Percentiles rank a stretch among this genome's conserved stretches.
These are phyloP conservation scores for Fusarium sulawesiense DNA, from an alignment of 2,329 filamentous ascomycete genomes.

Conservation along the genomic window DNA sequence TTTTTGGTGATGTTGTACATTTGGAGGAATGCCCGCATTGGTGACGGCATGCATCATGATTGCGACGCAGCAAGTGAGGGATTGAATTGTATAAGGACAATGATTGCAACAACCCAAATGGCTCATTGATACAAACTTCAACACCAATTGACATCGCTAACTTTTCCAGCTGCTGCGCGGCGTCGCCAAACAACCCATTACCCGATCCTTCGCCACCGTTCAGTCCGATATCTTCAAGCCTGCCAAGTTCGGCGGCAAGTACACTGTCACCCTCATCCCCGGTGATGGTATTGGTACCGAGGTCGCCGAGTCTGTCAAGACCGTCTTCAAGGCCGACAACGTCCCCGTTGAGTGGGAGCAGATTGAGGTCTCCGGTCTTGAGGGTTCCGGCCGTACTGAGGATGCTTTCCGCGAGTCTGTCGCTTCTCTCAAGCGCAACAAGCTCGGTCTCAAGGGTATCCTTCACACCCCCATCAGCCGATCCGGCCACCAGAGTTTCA, in stretches of 20 bases:
- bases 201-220: conserved; percentile 79
- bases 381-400: conserved; percentile 84
- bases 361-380: conserved; percentile 92
- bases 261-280: conserved; percentile 98
- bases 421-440: conserved; percentile 96
- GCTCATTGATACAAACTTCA: not conserved
- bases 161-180: conserved; percentile 63
- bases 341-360: conserved; percentile 99
- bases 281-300: conserved; percentile 99
- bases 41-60: conserved; percentile 31
- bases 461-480: conserved; percentile 96
- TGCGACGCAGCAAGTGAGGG: conserved; percentile 7
- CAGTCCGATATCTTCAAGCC: conserved; percentile 98
- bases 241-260: conserved; percentile 98
- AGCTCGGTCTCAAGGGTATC: conserved; percentile 98
- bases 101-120: conserved; percentile 1
- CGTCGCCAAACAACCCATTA: conserved; percentile 59
- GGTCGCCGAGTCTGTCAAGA: conserved; percentile 98
- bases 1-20: not conserved
- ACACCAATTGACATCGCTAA: conserved; percentile 42
- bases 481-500: conserved; percentile 99
- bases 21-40: not conserved
- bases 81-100: conserved; percentile 4
- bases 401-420: conserved; percentile 96
- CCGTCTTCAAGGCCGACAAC: conserved; percentile 99